Percentiles rank a stretch among this genome's conserved stretches.
phyloP scores from a whole-genome alignment of 1,139 yeast species.

The Hanseniaspora gamundiae region DNA sequence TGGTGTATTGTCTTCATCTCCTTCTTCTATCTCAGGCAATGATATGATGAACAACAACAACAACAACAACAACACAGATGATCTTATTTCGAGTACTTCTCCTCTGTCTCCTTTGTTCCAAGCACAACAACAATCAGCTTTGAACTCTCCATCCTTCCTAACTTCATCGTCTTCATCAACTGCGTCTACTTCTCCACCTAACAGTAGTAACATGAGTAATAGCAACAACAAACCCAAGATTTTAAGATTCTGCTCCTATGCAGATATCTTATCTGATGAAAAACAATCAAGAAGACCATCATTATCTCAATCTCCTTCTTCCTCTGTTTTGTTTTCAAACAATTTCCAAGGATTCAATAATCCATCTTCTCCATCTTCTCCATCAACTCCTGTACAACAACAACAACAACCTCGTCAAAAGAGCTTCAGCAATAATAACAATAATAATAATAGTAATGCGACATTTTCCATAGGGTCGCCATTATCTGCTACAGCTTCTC shows the following conservation, averaged over 20 bases:
- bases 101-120: slow-evolving; percentile 10
- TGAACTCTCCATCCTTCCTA: slow-evolving; percentile 19
- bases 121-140: slow-evolving; percentile 12
- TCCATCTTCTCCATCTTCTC: too few relatives aligned
- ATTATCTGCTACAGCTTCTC: too few relatives aligned
- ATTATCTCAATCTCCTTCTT: slow-evolving; percentile 28
- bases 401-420: neutral
- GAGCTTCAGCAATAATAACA: neutral
- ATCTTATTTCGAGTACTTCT: neutral
- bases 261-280: slow-evolving; percentile 62
- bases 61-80: too few relatives aligned
- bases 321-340: slow-evolving; percentile 20
- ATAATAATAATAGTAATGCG: too few relatives aligned
- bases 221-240: slow-evolving; percentile 17
- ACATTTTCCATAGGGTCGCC: too few relatives aligned
- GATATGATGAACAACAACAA: too few relatives aligned
- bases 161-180: slow-evolving; percentile 1
- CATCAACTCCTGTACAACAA: slow-evolving; percentile 1
- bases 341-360: too few relatives aligned
- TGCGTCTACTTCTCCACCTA: slow-evolving; percentile 8
- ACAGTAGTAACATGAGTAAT: neutral
- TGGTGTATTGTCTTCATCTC: neutral
- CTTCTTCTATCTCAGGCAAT: neutral
- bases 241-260: slow-evolving; percentile 63
- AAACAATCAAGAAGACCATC: slow-evolving; percentile 45